phyloP scores from a whole-genome alignment of 2,329 filamentous ascomycete species.

The Fonsecaea nubica region DNA sequence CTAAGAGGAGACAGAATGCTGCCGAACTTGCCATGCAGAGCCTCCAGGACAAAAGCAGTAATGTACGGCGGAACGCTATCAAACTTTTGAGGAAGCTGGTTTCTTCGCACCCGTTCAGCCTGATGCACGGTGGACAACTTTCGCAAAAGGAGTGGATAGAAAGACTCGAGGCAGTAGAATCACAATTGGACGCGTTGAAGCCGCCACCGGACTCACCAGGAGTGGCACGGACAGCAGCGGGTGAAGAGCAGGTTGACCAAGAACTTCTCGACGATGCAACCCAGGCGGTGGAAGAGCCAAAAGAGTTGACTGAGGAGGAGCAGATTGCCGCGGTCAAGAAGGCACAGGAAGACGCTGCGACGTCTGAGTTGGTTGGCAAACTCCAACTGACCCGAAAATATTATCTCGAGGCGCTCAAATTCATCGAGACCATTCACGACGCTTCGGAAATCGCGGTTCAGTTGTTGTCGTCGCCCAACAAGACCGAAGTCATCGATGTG shows the following conservation, averaged over 20 bases:
- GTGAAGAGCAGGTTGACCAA: slow-evolving; percentile 75
- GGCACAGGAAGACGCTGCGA: slow-evolving; percentile 84
- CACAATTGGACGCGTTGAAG: slow-evolving; percentile 79
- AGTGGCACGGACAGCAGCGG: slow-evolving; percentile 68
- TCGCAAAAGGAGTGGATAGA: slow-evolving; percentile 84
- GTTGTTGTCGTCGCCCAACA: slow-evolving; percentile 91
- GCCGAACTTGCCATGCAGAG: slow-evolving; percentile 87
- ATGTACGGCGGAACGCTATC: slow-evolving; percentile 92
- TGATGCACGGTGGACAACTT: slow-evolving; percentile 87
- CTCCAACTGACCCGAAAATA: slow-evolving; percentile 87
- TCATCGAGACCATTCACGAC: slow-evolving; percentile 88
- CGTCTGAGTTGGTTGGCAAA: slow-evolving; percentile 84
- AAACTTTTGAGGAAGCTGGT: slow-evolving; percentile 88
- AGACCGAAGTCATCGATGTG: slow-evolving; percentile 97
- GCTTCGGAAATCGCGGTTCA: slow-evolving; percentile 83
- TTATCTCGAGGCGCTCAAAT: slow-evolving; percentile 89
- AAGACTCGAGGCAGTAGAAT: slow-evolving; percentile 80
- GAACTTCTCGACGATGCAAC: slow-evolving; percentile 88
- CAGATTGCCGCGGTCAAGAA: slow-evolving; percentile 76
- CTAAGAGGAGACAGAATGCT: slow-evolving; percentile 85
- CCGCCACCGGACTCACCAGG: slow-evolving; percentile 77
- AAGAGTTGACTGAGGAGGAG: slow-evolving; percentile 80
- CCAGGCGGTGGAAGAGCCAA: slow-evolving; percentile 73
- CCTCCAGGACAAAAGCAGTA: slow-evolving; percentile 96
- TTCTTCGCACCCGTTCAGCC: slow-evolving; percentile 91